Conservation (phyloP, 805 yeast genomes). For the Saturnispora saitoi region DNA sequence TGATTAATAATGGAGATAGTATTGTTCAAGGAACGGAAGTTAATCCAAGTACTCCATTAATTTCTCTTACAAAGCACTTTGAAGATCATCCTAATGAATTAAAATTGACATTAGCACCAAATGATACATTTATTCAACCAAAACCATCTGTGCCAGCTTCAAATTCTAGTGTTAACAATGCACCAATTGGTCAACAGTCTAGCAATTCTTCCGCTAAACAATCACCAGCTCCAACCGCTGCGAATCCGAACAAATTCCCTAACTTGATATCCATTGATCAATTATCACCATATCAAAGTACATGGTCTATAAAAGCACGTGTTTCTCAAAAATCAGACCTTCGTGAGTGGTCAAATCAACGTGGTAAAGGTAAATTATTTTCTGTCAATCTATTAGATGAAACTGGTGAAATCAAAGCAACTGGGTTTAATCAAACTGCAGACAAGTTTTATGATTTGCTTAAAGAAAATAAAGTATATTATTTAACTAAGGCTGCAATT, state of each 20-base stretch:
- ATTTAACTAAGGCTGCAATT: constrained; percentile 71
- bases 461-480: constrained; percentile 86
- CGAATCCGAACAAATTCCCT: constrained; percentile 20
- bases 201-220: neutral
- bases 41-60: constrained; percentile 9
- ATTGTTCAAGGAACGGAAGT: constrained; percentile 31
- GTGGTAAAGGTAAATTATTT: constrained; percentile 86
- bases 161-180: neutral
- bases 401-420: constrained; percentile 92
- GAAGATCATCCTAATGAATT: constrained; percentile 41
- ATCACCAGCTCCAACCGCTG: constrained; percentile 4
- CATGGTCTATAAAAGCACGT: constrained; percentile 91
- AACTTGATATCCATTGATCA: constrained; percentile 70
- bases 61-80: constrained; percentile 46
- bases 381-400: constrained; percentile 85
- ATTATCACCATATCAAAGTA: constrained; percentile 81
- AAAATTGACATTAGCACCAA: neutral
- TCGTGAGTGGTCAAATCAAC: constrained; percentile 77
- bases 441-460: constrained; percentile 67
- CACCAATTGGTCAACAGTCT: neutral
- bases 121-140: constrained; percentile 1
- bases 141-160: neutral
- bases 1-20: constrained; percentile 23
- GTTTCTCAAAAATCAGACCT: constrained; percentile 82
- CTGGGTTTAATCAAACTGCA: constrained; percentile 85